Evolutionary conservation across 164 flowering plant species (phyloP).

Genomic region (Taxillus chinensis): DNA sequence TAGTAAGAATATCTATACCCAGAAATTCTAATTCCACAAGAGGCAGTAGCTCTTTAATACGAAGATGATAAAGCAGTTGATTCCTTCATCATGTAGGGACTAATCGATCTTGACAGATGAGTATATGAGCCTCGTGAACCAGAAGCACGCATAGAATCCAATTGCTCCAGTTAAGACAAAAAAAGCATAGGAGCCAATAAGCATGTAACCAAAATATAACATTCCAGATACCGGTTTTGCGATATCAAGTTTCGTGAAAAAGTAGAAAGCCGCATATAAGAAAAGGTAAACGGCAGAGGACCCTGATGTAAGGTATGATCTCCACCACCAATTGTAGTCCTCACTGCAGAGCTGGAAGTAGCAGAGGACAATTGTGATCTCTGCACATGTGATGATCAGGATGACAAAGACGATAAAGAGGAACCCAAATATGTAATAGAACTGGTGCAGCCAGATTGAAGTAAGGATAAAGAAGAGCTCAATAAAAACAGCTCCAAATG

Average conservation of each 20-base stretch:
- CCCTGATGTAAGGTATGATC: conserved; percentile 81
- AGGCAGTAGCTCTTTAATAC: no score
- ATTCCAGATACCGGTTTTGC: conserved; percentile 76
- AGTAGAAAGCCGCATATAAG: conserved; percentile 78
- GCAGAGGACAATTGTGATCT: conserved; percentile 87
- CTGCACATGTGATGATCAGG: conserved; percentile 78
- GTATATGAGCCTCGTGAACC: conserved; percentile 91
- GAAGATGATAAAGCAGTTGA: no score
- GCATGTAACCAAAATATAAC: conserved; percentile 85
- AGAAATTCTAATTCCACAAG: no score
- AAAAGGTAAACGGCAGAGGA: conserved; percentile 86
- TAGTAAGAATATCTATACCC: no score
- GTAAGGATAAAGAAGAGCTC: conserved; percentile 91
- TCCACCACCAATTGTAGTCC: conserved; percentile 98
- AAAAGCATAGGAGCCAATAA: conserved; percentile 72
- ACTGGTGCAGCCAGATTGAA: conserved; percentile 89
- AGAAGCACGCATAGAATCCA: conserved; percentile 87
- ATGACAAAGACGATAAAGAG: conserved; percentile 79
- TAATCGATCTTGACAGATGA: conserved; percentile 90
- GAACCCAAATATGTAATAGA: conserved; percentile 91
- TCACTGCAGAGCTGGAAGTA: conserved; percentile 97
- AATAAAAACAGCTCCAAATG: conserved; percentile 88
- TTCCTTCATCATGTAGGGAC: neutral
- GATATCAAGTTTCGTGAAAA: conserved; percentile 84
- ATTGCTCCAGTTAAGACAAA: conserved; percentile 87